Conservation (phyloP, 495 filamentous ascomycete species). For the Margaritispora aquatica region DNA sequence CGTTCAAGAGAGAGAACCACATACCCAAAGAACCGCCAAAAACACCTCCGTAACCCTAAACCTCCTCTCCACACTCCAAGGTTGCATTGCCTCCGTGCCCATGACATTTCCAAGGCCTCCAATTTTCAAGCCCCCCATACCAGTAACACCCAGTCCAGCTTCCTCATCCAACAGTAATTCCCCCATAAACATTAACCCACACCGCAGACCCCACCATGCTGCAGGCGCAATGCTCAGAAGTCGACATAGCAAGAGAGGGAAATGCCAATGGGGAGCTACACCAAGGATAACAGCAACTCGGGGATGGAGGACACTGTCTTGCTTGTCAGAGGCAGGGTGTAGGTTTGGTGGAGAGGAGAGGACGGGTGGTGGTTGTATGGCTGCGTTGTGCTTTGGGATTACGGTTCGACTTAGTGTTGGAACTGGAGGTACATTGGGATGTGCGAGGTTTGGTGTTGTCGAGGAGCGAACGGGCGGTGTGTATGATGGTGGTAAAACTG, state of each 20-base stretch:
- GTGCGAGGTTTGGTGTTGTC: no score
- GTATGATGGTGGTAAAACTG: not conserved
- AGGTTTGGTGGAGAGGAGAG: slow-evolving; percentile 14
- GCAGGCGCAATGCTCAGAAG: slow-evolving; percentile 54
- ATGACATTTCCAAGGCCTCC: not conserved
- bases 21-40: slow-evolving; percentile 78
- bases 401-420: no score
- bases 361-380: not conserved
- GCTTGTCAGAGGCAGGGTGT: slow-evolving; percentile 15
- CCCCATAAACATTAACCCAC: slow-evolving; percentile 52
- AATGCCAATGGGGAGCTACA: slow-evolving; percentile 54
- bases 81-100: not conserved
- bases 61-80: slow-evolving; percentile 23
- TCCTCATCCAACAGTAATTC: slow-evolving; percentile 37
- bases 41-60: slow-evolving; percentile 70
- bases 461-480: not conserved
- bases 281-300: slow-evolving; percentile 60
- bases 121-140: not conserved
- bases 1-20: slow-evolving; percentile 24
- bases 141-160: not conserved
- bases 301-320: slow-evolving; percentile 42
- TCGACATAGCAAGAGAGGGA: slow-evolving; percentile 55
- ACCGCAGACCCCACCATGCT: slow-evolving; percentile 56
- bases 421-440: no score
- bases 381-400: not conserved